phyloP scores from a whole-genome alignment of 2,329 filamentous ascomycete genomes.

The Aspergillus latus region DNA sequence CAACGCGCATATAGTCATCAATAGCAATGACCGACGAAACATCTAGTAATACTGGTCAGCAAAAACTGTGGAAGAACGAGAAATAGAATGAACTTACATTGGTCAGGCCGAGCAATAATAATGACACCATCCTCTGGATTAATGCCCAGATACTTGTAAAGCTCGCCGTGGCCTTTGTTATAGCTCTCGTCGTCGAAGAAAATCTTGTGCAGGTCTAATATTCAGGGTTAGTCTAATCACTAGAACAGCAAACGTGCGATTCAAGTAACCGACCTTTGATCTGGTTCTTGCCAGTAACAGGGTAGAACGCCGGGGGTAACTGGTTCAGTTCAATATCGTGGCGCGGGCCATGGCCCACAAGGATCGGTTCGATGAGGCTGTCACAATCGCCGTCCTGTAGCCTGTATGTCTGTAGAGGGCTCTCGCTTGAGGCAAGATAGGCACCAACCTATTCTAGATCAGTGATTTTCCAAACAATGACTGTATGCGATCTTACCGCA shows the following conservation, averaged over 20 bases:
- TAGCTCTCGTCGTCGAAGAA: slow-evolving; percentile 59
- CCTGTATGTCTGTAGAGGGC: slow-evolving; percentile 48
- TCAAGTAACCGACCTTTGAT: slow-evolving; percentile 49
- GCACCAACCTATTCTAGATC: slow-evolving; percentile 35
- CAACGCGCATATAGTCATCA: slow-evolving; percentile 34
- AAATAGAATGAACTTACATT: slow-evolving; percentile 48
- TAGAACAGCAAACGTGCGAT: not conserved
- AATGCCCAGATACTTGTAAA: slow-evolving; percentile 58
- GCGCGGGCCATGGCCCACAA: slow-evolving; percentile 54
- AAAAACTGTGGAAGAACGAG: not conserved
- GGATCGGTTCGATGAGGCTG: slow-evolving; percentile 57
- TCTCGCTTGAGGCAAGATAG: slow-evolving; percentile 42
- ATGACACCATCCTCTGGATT: slow-evolving; percentile 48
- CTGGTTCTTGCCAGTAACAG: slow-evolving; percentile 55
- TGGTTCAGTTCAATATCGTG: slow-evolving; percentile 51
- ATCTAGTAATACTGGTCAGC: slow-evolving; percentile 27
- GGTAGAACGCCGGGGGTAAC: slow-evolving; percentile 59
- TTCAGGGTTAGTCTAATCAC: not conserved
- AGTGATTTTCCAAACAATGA: slow-evolving; percentile 11
- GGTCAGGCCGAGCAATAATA: slow-evolving; percentile 61
- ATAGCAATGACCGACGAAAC: slow-evolving; percentile 41
- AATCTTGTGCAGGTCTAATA: slow-evolving; percentile 57
- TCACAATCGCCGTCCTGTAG: slow-evolving; percentile 48
- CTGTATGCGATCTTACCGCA: slow-evolving; percentile 34
- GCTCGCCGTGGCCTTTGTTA: slow-evolving; percentile 56